Evolutionary conservation across 805 yeast species (phyloP).

Genomic region (Sporopachydermia quercuum): DNA sequence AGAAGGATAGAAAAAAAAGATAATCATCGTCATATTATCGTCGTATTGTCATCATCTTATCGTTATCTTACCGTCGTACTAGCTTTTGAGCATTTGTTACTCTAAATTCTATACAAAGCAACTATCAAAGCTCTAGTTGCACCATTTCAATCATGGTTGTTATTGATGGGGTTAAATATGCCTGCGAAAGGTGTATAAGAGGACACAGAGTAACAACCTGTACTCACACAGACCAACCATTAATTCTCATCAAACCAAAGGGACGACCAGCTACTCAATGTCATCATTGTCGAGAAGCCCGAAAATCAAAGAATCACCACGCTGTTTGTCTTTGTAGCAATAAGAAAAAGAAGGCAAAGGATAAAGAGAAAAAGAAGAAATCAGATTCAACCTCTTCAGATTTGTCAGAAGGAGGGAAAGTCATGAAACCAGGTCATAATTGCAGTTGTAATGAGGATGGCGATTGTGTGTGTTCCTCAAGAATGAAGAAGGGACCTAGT

Average conservation of each 20-base stretch:
- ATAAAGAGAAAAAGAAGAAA: conserved; percentile 19
- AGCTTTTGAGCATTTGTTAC: no score
- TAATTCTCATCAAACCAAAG: conserved; percentile 88
- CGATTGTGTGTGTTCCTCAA: conserved; percentile 26
- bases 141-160: conserved; percentile 50
- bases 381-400: conserved; percentile 8
- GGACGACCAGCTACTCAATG: conserved; percentile 95
- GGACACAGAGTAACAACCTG: conserved; percentile 95
- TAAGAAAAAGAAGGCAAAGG: conserved; percentile 24
- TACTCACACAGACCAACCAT: conserved; percentile 79
- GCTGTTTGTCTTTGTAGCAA: conserved; percentile 58
- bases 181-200: conserved; percentile 89
- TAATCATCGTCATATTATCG: no score
- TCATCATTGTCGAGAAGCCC: conserved; percentile 63
- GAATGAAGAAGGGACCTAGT: conserved; percentile 9
- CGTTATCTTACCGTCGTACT: no score
- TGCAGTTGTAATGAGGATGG: conserved; percentile 25
- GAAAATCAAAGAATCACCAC: conserved; percentile 54
- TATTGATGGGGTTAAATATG: conserved; percentile 86
- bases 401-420: conserved; percentile 7
- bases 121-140: no score
- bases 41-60: no score
- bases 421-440: conserved; percentile 20
- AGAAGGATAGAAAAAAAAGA: no score
- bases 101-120: no score